phyloP scores from a whole-genome alignment of 2,329 filamentous ascomycete genomes.

The Tolypocladium guangdongense region DNA sequence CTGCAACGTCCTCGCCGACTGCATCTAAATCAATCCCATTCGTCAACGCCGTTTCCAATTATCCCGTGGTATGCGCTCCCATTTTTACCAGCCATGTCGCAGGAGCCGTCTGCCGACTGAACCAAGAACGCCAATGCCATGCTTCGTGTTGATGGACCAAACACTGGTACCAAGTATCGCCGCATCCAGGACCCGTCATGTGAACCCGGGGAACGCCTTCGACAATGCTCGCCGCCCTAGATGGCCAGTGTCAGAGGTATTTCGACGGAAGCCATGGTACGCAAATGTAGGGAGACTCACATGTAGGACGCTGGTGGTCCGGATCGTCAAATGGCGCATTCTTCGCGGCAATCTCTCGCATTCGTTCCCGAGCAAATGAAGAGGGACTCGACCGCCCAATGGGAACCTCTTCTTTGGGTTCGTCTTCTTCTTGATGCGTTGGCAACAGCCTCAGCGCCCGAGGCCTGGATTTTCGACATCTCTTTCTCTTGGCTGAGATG shows the following conservation, averaged over 20 bases:
- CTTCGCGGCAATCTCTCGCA: conserved; percentile 30
- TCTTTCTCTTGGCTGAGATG: conserved; percentile 8
- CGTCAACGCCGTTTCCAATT: not conserved
- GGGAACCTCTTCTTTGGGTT: conserved; percentile 14
- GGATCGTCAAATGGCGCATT: conserved; percentile 33
- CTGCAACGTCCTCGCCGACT: not conserved
- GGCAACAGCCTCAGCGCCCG: conserved; percentile 21
- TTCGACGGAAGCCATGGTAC: not conserved
- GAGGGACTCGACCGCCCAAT: conserved; percentile 29
- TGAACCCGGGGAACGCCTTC: conserved; percentile 32
- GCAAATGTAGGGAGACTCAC: conserved; percentile 15
- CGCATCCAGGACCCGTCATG: conserved; percentile 5
- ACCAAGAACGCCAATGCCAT: conserved; percentile 19
- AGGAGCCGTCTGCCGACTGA: conserved; percentile 1
- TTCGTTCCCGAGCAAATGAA: conserved; percentile 31
- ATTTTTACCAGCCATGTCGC: not conserved
- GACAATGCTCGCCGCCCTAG: conserved; percentile 31
- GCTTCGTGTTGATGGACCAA: conserved; percentile 5
- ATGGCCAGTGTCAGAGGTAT: not conserved
- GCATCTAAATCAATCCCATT: not conserved
- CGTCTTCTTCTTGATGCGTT: conserved; percentile 25
- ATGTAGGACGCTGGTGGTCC: conserved; percentile 26
- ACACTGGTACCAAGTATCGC: not conserved
- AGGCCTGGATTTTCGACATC: conserved; percentile 17
- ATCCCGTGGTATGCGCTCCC: not conserved